Base-by-base conservation (phyloP, 1,139 yeast species). In the Hanseniaspora gamundiae region DNA sequence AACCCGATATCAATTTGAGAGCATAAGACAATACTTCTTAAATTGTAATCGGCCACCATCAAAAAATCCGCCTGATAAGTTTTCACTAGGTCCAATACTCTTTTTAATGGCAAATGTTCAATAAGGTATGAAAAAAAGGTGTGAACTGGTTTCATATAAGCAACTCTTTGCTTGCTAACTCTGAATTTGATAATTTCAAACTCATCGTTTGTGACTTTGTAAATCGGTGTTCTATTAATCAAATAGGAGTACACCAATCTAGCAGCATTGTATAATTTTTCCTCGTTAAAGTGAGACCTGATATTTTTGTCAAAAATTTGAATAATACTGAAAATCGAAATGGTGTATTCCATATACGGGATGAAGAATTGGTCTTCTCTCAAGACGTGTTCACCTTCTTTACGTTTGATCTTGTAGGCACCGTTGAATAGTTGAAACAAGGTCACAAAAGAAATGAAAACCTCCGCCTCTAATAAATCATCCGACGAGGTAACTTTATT, bases 321-420 rank as follows among this genome's bases (percentile, higher is more conserved):
- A 2, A 74, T 66, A 5, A 78, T 64, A 16, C 64, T 66, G 41
- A 75, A 66, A 10, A 77, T 55, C 3, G 74, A 70, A 1, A 70
- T 61, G 0, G 77, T 71, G 45, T 68, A 69, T 46, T 69, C 70
- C 43, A 67, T 57, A 53, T 74, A 78, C 6, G 69, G 60, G n/a
- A 66, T 65, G 54, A 68, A 78, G 47, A 70, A 71, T 38, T 65
- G 62, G 35, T 67, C 63, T 53, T 80, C 86, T 42, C 66, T 66
- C 45, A 74, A 73, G 19, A 80, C 83, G 61, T 82, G 91, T 7
- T 77, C 81, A 14, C 87, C 91, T 41, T 67, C 68, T 51, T 78
- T 78, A 47, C 86, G 68, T 43, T 59, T 64, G 33, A 80, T 60
- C 20, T 71, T 66, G 68, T 74, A 73, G 40, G 72, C 73, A 14